Percentiles rank a stretch among this genome's conserved stretches.
phyloP scores from a whole-genome alignment of 2,329 filamentous ascomycete genomes.

The Sarocladium brachiariae region DNA sequence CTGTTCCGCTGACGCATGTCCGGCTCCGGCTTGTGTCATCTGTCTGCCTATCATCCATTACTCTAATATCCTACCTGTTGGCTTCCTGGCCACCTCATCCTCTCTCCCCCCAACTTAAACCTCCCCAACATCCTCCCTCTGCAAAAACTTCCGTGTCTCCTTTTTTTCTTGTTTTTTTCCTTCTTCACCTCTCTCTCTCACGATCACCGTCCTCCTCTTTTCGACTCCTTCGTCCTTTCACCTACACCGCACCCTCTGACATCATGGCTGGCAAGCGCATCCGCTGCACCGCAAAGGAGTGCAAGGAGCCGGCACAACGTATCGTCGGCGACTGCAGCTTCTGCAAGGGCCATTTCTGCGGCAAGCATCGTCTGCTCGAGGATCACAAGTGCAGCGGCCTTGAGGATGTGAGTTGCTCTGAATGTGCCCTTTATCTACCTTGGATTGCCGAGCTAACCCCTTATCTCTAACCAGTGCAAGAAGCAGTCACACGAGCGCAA shows the following conservation, averaged over 20 bases:
- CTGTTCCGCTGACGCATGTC: constrained; percentile 8
- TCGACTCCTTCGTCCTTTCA: constrained; percentile 5
- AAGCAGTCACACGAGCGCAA: constrained; percentile 95
- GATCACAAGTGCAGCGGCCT: constrained; percentile 89
- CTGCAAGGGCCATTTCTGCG: constrained; percentile 90
- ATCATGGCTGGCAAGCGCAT: constrained; percentile 68
- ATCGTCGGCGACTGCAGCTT: constrained; percentile 97
- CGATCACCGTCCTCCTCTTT: constrained; percentile 6
- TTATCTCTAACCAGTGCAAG: constrained; percentile 60
- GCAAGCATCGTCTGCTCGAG: constrained; percentile 88
- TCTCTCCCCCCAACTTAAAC: not conserved
- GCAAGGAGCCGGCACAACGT: constrained; percentile 78
- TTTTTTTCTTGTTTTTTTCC: constrained; percentile 6
- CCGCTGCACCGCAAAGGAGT: constrained; percentile 83
- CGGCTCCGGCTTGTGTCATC: constrained; percentile 9
- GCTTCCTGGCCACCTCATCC: constrained; percentile 3
- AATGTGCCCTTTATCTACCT: not conserved
- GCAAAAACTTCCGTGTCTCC: not conserved
- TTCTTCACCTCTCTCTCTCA: not conserved
- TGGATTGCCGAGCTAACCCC: not conserved
- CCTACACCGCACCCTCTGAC: not conserved
- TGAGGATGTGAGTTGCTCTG: constrained; percentile 65
- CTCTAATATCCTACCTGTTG: constrained; percentile 2
- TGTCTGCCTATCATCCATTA: not conserved
- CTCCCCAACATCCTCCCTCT: constrained; percentile 4